Evolutionary conservation across 176 grass and related monocot species (phyloP), one percentile per base, ranked within the genome.

Genomic region (Aegilops sharonensis): DNA sequence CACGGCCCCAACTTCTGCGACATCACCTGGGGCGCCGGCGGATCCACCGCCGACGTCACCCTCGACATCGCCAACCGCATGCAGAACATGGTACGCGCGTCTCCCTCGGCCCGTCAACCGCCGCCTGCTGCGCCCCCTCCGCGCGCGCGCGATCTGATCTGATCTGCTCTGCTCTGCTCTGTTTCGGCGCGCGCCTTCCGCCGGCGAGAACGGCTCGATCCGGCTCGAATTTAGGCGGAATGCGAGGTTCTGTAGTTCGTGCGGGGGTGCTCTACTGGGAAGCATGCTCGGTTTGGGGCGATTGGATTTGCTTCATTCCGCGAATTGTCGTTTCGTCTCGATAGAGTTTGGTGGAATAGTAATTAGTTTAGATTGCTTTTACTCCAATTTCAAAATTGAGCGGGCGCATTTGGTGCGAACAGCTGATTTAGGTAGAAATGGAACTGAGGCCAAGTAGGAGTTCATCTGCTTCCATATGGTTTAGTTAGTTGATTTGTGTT

Each of bases 1-100:
- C 92, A 97, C 88, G 91, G 93, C 62, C 92, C 94, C 1, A 21
- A 78, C 80, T 97, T 97, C 90, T 92, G 94, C 90, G 94, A 97
- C 92, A 97, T 97, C 90, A 97, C 94, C 79, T 97, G 94, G 94
- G 94, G 91, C 79, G 94, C 94, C 24, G 94, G 92, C 10, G 94
- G 94, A n/a, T 94, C 92, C 87, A 97, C 94, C 77, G 94, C 94
- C 79, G 94, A 97, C 24, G 77, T 94, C 77, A 97, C 94, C 77
- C 94, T 97, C 85, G 92, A 94, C 37, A 97, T 97, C 85, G 35
- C 92, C 62, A 92, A 92, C 62, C 92, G 91, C 12, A 97, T 97
- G 94, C 94, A 97, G 87, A 97, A 97, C 90, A 94, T 94, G 92
- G 94, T 97, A 89, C 13, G 75, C 4, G 8, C 11, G 25, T 1